Base-by-base conservation (phyloP, 1,284 basidiomycete species). In the Kalmanozyma brasiliensis region DNA sequence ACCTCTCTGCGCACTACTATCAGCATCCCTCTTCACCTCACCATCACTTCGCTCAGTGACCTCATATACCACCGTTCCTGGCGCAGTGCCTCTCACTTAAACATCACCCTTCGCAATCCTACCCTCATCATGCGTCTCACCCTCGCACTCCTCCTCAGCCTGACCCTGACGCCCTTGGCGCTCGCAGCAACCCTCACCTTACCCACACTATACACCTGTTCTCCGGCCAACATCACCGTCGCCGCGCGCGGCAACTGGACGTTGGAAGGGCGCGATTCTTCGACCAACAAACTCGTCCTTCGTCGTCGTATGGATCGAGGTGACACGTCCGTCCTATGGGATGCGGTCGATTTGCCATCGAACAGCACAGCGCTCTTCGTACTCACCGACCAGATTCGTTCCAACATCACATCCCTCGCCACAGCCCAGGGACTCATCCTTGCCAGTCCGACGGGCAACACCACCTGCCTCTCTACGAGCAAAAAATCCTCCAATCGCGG, bases 171-270 rank as follows among this genome's bases (percentile, higher is more conserved):
- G 0, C 17, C 45, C 6, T 10, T 60, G 22, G 30, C 49, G 1
- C 41, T 19, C 5, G 45, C 45, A 3, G 51, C 53, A 1, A 19
- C 22, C 10, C 33, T 63, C 53, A 45, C 26, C 19, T 16, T 62
- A 4, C 64, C 64, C 7, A 23, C 52, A 22, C 53, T 68, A 36
- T 53, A 58, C 46, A 49, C 61, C 3, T 69, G 66, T 49, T 41
- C 59, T 29, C 60, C 66, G 6, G 66, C 66, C 14, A 14, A 41
- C 8, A 52, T 69, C 26, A 36, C 19, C 13, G 52, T 69, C 17
- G 13, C 20, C 14, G 43, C 66, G 6, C 23, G 19, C 16, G 66
- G 66, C 55, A 69, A 69, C 47, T 64, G 52, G 46, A 69, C 66
- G 16, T 51, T 69, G 41, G 60, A 64, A 34, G 66, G 45, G 1